Percentiles rank a stretch among this genome's conserved stretches.
These are phyloP conservation scores for Pyrenophora seminiperda DNA, from an alignment of 2,329 filamentous ascomycete species.

Conservation along the genomic window DNA sequence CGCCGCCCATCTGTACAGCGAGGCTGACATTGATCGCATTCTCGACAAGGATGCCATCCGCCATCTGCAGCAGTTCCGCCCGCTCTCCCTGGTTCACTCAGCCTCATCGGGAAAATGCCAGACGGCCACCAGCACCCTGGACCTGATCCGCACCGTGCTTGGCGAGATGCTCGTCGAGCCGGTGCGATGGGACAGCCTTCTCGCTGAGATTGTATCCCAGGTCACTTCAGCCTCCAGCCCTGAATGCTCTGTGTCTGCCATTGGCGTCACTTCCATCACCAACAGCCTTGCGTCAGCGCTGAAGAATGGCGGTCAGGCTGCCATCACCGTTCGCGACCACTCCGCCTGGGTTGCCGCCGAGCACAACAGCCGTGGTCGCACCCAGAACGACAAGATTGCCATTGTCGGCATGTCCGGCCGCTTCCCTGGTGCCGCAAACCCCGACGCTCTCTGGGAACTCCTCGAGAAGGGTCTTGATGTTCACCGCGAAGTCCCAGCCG, in stretches of 20 bases:
- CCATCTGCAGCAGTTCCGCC: conserved; percentile 51
- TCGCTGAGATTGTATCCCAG: conserved; percentile 55
- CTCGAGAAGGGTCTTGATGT: conserved; percentile 76
- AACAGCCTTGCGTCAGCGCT: conserved; percentile 61
- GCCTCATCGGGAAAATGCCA: conserved; percentile 54
- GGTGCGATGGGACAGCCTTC: conserved; percentile 56
- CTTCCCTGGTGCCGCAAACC: conserved; percentile 73
- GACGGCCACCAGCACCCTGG: conserved; percentile 52
- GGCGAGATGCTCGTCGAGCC: conserved; percentile 54
- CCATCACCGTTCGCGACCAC: conserved; percentile 52
- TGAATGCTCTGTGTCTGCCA: conserved; percentile 54
- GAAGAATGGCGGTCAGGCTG: conserved; percentile 56
- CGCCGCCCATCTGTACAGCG: conserved; percentile 60
- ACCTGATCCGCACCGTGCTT: conserved; percentile 52
- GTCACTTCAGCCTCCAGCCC: conserved; percentile 50
- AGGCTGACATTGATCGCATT: conserved; percentile 59
- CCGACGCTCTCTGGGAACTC: conserved; percentile 76
- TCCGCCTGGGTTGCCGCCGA: conserved; percentile 49
- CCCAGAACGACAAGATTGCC: conserved; percentile 72
- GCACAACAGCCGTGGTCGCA: conserved; percentile 48
- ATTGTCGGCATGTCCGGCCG: conserved; percentile 83
- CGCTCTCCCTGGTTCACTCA: conserved; percentile 54
- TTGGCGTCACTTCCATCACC: conserved; percentile 60
- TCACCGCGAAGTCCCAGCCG: conserved; percentile 68
- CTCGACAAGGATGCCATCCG: conserved; percentile 50